Evolutionary conservation across 768 basidiomycete species (phyloP).

Genomic region (Mycena epipterygia): DNA sequence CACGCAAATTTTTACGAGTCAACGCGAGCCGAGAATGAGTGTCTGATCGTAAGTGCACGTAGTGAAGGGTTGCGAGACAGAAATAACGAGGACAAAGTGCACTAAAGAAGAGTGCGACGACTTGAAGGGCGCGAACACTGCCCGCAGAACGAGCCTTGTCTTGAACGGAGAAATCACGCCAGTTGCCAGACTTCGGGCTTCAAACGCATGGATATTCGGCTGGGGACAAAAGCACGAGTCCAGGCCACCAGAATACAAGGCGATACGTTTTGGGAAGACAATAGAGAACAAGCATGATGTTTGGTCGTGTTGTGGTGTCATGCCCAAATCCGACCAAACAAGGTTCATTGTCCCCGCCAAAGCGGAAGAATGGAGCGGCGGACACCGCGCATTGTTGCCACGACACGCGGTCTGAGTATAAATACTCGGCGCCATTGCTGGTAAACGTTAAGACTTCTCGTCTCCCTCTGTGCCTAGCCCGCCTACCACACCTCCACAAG

Average conservation of each 20-base stretch:
- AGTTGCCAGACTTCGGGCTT: no score
- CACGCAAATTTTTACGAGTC: no score
- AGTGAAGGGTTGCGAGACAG: no score
- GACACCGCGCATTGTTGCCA: slow-evolving; percentile 14
- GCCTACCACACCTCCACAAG: no score
- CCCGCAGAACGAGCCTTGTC: no score
- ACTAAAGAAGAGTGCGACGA: no score
- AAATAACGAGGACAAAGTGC: no score
- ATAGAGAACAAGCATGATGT: slow-evolving; percentile 13
- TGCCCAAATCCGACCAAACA: slow-evolving; percentile 11
- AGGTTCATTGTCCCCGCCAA: slow-evolving; percentile 16
- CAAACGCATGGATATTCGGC: no score
- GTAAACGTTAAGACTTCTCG: slow-evolving; percentile 10
- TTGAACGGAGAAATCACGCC: no score
- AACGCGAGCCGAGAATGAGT: no score
- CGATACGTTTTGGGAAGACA: slow-evolving; percentile 1
- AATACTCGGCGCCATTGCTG: neutral
- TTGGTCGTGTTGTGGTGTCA: neutral
- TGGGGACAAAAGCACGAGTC: neutral
- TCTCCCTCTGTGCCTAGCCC: slow-evolving; percentile 9
- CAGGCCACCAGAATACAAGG: slow-evolving; percentile 3
- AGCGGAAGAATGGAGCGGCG: slow-evolving; percentile 23
- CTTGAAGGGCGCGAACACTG: no score
- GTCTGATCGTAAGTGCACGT: no score
- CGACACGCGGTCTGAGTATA: neutral